Evolutionary conservation across 176 grass and related monocot genomes (phyloP), one percentile per base, ranked within the genome.

Genomic region (Eleusine coracana): DNA sequence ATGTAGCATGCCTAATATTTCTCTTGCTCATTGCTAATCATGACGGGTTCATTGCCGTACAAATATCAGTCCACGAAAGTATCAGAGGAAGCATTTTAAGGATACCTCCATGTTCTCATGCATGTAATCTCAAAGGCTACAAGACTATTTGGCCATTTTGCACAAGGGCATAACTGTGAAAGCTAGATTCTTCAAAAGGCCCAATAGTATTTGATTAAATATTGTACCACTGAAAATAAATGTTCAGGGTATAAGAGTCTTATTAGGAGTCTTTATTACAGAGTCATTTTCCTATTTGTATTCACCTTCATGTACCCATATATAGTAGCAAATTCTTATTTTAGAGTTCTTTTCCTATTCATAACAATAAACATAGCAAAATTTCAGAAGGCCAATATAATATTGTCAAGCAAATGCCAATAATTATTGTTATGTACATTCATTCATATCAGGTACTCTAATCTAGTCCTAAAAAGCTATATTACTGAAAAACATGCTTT

Each of bases 341-440:
- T 34, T 34, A 34, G 31, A 34, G 31, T 34, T 2, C 31, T 34
- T 34, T 34, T 34, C 31, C 31, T 34, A 34, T 34, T 2, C 2
- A 34, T 34, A 34, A 34, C 31, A 34, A 34, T 34, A 34, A 34
- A 34, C 31, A 34, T 75, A 70, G 51, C 34, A 70, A 76, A 38
- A 56, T 46, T 17, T 37, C 9, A 28, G 55, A 87, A 85, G 17
- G 55, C 16, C 52, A 70, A 84, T 10, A 80, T 4, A 36, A 49
- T 74, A 39, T 68, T 34, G 49, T 49, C 39, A 80, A 49, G 31
- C 15, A 66, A 88, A 81, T 18, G 38, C 16, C 66, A 76, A 80
- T 17, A 70, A n/a, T 54, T 80, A 75, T 45, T 6, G 34, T 44
- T 81, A 49, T 77, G 73, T 5, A 48, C 7, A 74, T 27, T 28